These are phyloP conservation scores for Rutstroemia sp. DNA, from an alignment of 2,329 filamentous ascomycete species.

Conservation along the genomic window DNA sequence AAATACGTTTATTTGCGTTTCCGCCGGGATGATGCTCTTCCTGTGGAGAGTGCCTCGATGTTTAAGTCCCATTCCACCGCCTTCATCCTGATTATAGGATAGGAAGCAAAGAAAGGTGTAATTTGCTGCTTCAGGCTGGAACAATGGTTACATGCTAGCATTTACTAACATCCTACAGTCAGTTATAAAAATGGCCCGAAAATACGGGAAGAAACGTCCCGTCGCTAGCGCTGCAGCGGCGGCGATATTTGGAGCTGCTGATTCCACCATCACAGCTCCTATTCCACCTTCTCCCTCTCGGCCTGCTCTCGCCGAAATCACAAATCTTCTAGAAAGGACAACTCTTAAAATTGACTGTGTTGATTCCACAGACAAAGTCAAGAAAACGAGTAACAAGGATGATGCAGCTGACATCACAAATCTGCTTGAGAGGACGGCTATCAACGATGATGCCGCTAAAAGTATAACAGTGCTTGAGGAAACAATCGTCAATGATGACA, in stretches of 20 bases:
- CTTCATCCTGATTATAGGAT: too few relatives aligned
- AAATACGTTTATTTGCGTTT: too few relatives aligned
- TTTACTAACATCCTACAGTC: neutral
- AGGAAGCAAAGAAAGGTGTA: too few relatives aligned
- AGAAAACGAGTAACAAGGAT: too few relatives aligned
- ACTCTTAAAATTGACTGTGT: neutral
- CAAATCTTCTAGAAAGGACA: neutral
- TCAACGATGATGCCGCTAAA: neutral
- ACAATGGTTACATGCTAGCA: too few relatives aligned
- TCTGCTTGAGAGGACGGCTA: neutral
- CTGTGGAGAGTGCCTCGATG: too few relatives aligned
- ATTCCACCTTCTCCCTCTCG: neutral
- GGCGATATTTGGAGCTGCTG: conserved; percentile 11
- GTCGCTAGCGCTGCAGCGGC: conserved; percentile 7
- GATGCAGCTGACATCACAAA: neutral
- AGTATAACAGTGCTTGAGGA: too few relatives aligned
- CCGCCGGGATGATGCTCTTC: too few relatives aligned
- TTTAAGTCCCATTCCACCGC: too few relatives aligned
- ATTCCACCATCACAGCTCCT: neutral
- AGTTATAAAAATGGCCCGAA: neutral
- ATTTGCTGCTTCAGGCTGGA: too few relatives aligned
- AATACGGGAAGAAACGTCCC: conserved; percentile 16
- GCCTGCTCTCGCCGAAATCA: neutral
- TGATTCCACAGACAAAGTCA: too few relatives aligned
- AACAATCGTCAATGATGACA: too few relatives aligned